phyloP scores from a whole-genome alignment of 148 eudicot species.

The Cornus controversa region DNA sequence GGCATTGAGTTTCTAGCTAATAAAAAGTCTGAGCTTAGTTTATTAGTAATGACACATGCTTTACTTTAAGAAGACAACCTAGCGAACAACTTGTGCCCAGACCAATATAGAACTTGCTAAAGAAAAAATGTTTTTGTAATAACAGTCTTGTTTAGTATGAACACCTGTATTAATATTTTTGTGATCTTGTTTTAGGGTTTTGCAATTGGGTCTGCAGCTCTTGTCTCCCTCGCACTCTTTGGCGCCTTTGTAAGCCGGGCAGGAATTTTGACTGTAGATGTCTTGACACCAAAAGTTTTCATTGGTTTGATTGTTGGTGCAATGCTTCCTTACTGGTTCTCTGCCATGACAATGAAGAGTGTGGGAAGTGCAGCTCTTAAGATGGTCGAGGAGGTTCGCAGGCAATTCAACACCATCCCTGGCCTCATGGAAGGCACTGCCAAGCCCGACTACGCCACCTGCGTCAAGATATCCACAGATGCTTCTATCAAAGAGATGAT shows the following conservation, averaged over 20 bases:
- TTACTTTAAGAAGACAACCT: neutral
- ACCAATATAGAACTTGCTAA: neutral
- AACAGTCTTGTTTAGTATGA: neutral
- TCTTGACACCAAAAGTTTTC: conserved; percentile 80
- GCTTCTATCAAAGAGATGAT: conserved; percentile 96
- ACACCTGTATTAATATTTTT: neutral
- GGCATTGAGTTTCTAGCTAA: neutral
- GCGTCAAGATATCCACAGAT: conserved; percentile 96
- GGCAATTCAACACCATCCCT: conserved; percentile 91
- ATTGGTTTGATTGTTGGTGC: conserved; percentile 92
- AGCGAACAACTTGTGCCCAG: too few species aligned
- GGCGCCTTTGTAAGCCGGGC: conserved; percentile 95
- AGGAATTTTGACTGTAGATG: conserved; percentile 66
- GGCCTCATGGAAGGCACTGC: conserved; percentile 92
- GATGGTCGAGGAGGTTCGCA: conserved; percentile 97
- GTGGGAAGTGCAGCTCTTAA: conserved; percentile 92
- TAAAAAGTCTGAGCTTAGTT: neutral
- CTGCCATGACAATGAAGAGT: conserved; percentile 99
- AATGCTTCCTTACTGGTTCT: conserved; percentile 99
- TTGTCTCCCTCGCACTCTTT: conserved; percentile 84
- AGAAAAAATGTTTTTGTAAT: neutral
- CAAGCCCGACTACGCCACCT: conserved; percentile 91
- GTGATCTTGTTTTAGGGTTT: conserved; percentile 52
- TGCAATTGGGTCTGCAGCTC: conserved; percentile 94
- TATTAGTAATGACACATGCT: neutral